Percentiles rank a stretch among this genome's conserved stretches.
phyloP scores from a whole-genome alignment of 345 rosid species.

The Leavenworthia alabamica region DNA sequence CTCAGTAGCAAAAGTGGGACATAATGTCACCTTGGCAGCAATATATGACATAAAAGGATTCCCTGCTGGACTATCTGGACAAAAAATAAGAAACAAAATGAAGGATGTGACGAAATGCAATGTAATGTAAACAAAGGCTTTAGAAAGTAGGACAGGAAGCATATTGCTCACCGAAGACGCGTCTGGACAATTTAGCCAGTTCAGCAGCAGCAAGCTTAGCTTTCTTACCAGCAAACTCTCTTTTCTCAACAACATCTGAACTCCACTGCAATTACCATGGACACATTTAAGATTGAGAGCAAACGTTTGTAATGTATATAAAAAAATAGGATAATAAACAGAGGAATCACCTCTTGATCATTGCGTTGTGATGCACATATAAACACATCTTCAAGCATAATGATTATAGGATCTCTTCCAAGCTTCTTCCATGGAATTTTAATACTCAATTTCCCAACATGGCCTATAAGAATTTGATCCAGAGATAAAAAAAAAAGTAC shows the following conservation, averaged over 20 bases:
- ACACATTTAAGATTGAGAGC: background rate
- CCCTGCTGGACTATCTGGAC: slow-evolving; percentile 73
- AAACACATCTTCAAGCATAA: slow-evolving; percentile 70
- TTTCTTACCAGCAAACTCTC: slow-evolving; percentile 83
- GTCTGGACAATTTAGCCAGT: slow-evolving; percentile 70
- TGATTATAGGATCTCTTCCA: slow-evolving; percentile 63
- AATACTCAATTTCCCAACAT: slow-evolving; percentile 72
- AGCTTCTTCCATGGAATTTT: slow-evolving; percentile 77
- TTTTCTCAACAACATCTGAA: slow-evolving; percentile 62
- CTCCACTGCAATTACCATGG: slow-evolving; percentile 51
- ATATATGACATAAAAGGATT: slow-evolving; percentile 62
- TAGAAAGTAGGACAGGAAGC: background rate
- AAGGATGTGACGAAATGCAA: background rate
- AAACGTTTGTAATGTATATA: background rate
- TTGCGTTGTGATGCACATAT: slow-evolving; percentile 57
- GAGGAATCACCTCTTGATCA: slow-evolving; percentile 57
- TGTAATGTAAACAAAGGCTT: background rate
- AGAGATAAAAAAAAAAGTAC: background rate
- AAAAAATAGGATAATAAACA: background rate
- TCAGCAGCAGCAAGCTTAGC: slow-evolving; percentile 95
- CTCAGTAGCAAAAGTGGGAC: background rate
- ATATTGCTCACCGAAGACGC: slow-evolving; percentile 58
- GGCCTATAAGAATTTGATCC: slow-evolving; percentile 32
- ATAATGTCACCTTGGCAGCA: slow-evolving; percentile 64
- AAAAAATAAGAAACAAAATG: background rate